These are phyloP conservation scores for Gaillardinia entomophila DNA, from an alignment of 805 yeast genomes.

Conservation along the genomic window DNA sequence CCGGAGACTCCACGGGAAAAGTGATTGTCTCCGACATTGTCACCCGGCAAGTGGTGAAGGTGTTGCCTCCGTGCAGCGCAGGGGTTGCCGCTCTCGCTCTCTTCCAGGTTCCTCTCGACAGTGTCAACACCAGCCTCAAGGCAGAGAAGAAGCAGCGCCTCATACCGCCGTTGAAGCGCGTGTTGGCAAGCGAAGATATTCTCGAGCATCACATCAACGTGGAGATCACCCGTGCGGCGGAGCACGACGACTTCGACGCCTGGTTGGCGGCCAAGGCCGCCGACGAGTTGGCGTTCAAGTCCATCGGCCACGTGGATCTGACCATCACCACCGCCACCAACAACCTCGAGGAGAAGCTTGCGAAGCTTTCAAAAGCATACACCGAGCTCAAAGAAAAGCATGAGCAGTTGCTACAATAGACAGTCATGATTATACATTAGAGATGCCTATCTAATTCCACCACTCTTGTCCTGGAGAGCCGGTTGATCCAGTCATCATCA, in stretches of 20 bases:
- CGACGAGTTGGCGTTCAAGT: constrained; percentile 50
- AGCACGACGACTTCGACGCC: constrained; percentile 31
- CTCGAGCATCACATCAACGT: constrained; percentile 39
- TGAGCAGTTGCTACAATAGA: constrained; percentile 52
- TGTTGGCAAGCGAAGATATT: constrained; percentile 35
- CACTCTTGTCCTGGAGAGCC: too few relatives aligned
- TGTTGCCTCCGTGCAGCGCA: constrained; percentile 39
- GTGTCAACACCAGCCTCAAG: constrained; percentile 8
- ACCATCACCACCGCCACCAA: constrained; percentile 17
- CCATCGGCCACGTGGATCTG: constrained; percentile 35
- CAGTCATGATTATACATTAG: background rate
- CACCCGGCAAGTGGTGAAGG: constrained; percentile 61
- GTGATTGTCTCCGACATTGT: constrained; percentile 63
- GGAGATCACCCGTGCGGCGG: constrained; percentile 28
- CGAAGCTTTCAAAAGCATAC: constrained; percentile 53
- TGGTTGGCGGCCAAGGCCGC: constrained; percentile 45
- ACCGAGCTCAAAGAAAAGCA: constrained; percentile 52
- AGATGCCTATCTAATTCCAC: background rate
- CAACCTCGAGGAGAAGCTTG: constrained; percentile 38
- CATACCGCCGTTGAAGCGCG: constrained; percentile 65
- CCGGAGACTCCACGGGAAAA: constrained; percentile 73
- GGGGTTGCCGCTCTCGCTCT: constrained; percentile 27
- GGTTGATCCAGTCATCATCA: too few relatives aligned
- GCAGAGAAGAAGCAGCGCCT: constrained; percentile 35
- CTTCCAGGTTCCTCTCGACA: constrained; percentile 13